phyloP scores from a whole-genome alignment of 345 rosid genomes.

The Ceriops zippeliana region DNA sequence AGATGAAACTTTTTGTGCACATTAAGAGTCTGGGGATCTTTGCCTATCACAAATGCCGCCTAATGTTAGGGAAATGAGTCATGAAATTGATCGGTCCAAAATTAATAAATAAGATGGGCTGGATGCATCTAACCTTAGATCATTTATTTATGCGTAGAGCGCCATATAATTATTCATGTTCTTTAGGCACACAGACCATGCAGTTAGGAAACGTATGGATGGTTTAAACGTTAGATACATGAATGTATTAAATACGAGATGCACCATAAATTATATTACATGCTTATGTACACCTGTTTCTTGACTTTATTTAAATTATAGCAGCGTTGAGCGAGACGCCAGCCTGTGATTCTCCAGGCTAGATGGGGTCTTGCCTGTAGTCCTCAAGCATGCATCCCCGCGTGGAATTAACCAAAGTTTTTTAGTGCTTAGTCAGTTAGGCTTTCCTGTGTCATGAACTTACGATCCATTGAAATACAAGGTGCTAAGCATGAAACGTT shows the following conservation, averaged over 20 bases:
- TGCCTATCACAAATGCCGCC: no score
- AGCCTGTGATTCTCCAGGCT: conserved; percentile 13
- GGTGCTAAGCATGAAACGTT: no score
- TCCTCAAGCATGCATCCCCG: background rate
- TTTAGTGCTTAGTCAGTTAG: no score
- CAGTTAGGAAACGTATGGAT: conserved; percentile 2
- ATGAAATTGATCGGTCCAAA: no score
- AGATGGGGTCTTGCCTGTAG: background rate
- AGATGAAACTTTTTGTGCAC: no score
- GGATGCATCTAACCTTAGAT: background rate
- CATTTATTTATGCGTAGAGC: background rate
- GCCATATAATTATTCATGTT: background rate
- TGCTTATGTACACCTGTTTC: background rate
- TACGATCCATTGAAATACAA: no score
- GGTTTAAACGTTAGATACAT: conserved; percentile 7
- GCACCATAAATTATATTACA: background rate
- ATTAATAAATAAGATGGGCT: background rate
- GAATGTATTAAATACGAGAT: background rate
- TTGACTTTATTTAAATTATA: background rate
- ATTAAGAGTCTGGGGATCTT: no score
- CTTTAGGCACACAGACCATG: background rate
- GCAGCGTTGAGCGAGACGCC: background rate
- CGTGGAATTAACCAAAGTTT: background rate
- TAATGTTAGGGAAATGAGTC: no score
- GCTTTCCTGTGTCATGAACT: no score